These are phyloP conservation scores for Tetrastigma voinierianum DNA, from an alignment of 164 flowering plant genomes.

Conservation along the genomic window DNA sequence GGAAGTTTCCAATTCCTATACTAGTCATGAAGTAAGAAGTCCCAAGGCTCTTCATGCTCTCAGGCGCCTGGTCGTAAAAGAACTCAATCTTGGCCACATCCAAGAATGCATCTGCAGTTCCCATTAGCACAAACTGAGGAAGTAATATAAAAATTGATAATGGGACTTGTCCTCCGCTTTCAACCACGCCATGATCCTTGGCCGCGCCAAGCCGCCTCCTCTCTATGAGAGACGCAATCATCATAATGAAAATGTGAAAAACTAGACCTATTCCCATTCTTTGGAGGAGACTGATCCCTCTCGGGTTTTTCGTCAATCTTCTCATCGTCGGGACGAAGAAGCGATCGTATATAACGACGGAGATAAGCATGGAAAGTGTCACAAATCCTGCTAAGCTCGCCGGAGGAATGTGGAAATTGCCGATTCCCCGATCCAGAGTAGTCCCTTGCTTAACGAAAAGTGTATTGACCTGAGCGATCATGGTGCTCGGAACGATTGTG, in stretches of 20 bases:
- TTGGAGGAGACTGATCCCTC: conserved; percentile 64
- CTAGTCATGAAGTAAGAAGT: conserved; percentile 57
- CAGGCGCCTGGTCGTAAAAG: conserved; percentile 80
- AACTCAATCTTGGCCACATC: conserved; percentile 76
- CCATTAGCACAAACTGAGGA: conserved; percentile 72
- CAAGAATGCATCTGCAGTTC: conserved; percentile 61
- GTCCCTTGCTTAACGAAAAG: conserved; percentile 72
- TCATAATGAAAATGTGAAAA: conserved; percentile 53
- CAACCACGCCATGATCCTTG: conserved; percentile 32
- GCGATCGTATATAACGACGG: conserved; percentile 52
- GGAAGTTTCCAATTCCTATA: conserved; percentile 56
- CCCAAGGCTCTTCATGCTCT: conserved; percentile 71
- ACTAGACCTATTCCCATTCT: conserved; percentile 57
- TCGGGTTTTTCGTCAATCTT: conserved; percentile 56
- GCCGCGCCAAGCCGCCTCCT: conserved; percentile 44
- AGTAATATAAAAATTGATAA: conserved; percentile 53
- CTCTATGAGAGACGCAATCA: conserved; percentile 37
- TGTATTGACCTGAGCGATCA: conserved; percentile 58
- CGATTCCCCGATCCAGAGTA: conserved; percentile 42
- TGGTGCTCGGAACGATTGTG: conserved; percentile 56
- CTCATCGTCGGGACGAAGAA: conserved; percentile 35
- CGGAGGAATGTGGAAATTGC: conserved; percentile 54
- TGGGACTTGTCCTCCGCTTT: conserved; percentile 44
- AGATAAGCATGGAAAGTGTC: conserved; percentile 56
- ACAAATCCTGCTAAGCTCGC: conserved; percentile 56